phyloP scores from a whole-genome alignment of 495 filamentous ascomycete genomes.

The Penicillium ucsense region DNA sequence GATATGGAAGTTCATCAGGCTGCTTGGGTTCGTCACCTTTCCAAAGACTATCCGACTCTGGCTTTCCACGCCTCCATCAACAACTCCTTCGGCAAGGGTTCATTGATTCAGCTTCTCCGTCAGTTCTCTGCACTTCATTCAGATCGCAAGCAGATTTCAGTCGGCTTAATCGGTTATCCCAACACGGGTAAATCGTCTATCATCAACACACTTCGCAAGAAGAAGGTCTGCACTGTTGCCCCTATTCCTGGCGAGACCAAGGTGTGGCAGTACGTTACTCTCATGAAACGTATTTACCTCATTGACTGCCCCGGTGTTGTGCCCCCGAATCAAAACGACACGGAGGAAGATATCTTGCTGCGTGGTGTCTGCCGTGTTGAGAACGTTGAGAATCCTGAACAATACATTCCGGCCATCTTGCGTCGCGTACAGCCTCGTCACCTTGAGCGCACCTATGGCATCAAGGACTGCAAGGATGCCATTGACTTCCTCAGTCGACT shows the following conservation, averaged over 20 bases:
- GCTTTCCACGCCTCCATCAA: slow-evolving; percentile 89
- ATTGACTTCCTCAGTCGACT: slow-evolving; percentile 80
- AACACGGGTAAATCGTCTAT: slow-evolving; percentile 88
- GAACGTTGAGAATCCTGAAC: slow-evolving; percentile 89
- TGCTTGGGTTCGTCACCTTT: slow-evolving; percentile 70
- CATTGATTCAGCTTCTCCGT: slow-evolving; percentile 66
- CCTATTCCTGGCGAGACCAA: slow-evolving; percentile 91
- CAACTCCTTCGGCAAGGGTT: slow-evolving; percentile 84
- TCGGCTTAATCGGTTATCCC: slow-evolving; percentile 80
- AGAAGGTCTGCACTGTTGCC: slow-evolving; percentile 89
- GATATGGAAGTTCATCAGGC: slow-evolving; percentile 50
- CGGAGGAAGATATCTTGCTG: slow-evolving; percentile 79
- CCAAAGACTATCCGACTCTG: slow-evolving; percentile 81
- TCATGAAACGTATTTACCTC: slow-evolving; percentile 95
- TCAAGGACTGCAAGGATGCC: slow-evolving; percentile 56
- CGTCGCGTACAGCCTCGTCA: slow-evolving; percentile 73
- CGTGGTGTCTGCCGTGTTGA: slow-evolving; percentile 88
- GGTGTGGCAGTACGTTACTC: slow-evolving; percentile 94
- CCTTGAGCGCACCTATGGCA: slow-evolving; percentile 84
- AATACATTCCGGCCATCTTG: slow-evolving; percentile 83
- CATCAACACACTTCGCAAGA: slow-evolving; percentile 85
- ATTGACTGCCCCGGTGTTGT: slow-evolving; percentile 97
- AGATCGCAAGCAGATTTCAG: slow-evolving; percentile 83
- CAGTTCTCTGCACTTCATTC: slow-evolving; percentile 90
- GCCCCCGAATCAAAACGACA: slow-evolving; percentile 72